phyloP scores from a whole-genome alignment of 2,329 filamentous ascomycete species.

The Fusarium temperatum region DNA sequence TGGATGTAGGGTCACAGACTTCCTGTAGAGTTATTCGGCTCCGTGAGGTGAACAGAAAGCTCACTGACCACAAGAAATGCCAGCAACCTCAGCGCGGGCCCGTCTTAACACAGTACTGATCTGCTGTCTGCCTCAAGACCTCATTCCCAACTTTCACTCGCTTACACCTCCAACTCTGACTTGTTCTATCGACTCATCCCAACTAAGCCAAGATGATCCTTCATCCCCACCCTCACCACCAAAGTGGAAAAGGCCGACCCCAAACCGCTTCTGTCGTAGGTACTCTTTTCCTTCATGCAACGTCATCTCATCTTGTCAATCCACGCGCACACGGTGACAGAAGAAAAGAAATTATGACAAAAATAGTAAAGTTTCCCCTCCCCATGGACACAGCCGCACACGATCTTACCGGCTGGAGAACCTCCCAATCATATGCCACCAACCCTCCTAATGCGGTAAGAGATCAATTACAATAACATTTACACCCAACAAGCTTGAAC shows the following conservation, averaged over 20 bases:
- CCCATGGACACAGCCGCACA: background rate
- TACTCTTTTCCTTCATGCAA: slow-evolving; percentile 4
- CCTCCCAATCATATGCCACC: slow-evolving; percentile 31
- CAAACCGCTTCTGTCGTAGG: slow-evolving; percentile 30
- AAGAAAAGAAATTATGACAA: slow-evolving; percentile 24
- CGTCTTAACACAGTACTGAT: background rate
- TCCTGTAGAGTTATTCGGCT: background rate
- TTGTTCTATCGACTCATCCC: background rate
- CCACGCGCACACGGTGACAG: background rate
- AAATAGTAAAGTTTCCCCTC: slow-evolving; percentile 49
- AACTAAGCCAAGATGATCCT: slow-evolving; percentile 6
- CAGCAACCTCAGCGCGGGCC: background rate
- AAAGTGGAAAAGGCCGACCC: slow-evolving; percentile 33
- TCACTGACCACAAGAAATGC: background rate
- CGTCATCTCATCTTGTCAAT: slow-evolving; percentile 14
- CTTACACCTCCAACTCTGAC: background rate
- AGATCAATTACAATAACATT: slow-evolving; percentile 1
- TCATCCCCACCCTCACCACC: slow-evolving; percentile 32
- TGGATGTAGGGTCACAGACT: too few relatives aligned
- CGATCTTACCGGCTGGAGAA: background rate
- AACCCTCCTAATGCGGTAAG: slow-evolving; percentile 30
- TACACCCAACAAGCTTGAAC: background rate
- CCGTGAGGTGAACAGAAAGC: background rate
- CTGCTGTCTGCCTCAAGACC: background rate
- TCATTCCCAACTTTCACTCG: background rate